Percentiles rank a stretch among this genome's conserved stretches.
phyloP scores from a whole-genome alignment of 2,329 filamentous ascomycete genomes.

The Ophiostoma sp. region DNA sequence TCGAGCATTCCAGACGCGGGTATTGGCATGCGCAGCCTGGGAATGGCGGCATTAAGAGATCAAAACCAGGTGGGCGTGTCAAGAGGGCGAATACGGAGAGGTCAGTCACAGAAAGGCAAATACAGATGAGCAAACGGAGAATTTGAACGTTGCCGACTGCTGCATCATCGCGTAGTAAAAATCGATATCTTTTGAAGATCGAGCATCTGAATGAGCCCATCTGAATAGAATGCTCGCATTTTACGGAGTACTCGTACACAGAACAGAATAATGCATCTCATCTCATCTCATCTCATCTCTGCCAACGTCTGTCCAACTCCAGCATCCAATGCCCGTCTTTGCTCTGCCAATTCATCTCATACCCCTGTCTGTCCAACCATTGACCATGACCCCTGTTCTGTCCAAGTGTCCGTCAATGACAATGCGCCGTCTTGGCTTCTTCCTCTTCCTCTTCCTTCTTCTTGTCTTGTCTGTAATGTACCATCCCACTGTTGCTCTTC shows the following conservation, averaged over 20 bases:
- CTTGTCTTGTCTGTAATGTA: too few species aligned
- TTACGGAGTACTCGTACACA: too few species aligned
- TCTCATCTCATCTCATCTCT: not conserved
- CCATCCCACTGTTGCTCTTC: conserved; percentile 1
- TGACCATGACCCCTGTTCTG: not conserved
- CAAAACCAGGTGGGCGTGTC: not conserved
- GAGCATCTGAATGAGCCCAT: too few species aligned
- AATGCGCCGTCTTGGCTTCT: not conserved
- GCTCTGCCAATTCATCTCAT: not conserved
- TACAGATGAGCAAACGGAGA: too few species aligned
- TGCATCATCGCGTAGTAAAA: too few species aligned
- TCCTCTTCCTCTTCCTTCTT: too few species aligned
- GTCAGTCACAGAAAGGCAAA: not conserved
- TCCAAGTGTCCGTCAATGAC: not conserved
- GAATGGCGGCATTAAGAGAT: not conserved
- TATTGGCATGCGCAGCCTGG: not conserved
- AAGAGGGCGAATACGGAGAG: not conserved
- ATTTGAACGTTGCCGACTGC: too few species aligned
- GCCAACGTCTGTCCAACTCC: conserved; percentile 5
- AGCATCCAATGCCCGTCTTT: not conserved
- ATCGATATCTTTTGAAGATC: too few species aligned
- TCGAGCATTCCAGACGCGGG: conserved; percentile 1
- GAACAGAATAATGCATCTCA: not conserved
- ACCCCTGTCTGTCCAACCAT: not conserved
- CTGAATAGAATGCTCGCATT: too few species aligned